These are phyloP conservation scores for Phaeoacremonium minimum DNA, from an alignment of 2,329 filamentous ascomycete species.

Conservation along the genomic window DNA sequence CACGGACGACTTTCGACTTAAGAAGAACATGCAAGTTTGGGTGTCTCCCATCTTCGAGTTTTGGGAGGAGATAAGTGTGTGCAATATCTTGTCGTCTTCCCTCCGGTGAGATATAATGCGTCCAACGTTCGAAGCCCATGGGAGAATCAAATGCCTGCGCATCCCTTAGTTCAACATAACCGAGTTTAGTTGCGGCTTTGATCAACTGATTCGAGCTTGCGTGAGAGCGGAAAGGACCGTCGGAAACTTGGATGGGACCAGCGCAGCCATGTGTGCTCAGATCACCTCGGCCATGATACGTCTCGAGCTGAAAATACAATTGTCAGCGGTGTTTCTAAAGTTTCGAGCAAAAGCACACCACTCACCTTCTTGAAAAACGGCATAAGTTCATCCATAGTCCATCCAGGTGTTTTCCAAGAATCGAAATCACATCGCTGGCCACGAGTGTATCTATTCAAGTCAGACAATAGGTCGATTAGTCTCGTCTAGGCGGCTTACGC, in stretches of 20 bases:
- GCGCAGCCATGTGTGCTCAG: constrained; percentile 38
- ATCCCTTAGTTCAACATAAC: constrained; percentile 41
- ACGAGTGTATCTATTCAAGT: too few relatives aligned
- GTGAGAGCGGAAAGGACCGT: constrained; percentile 34
- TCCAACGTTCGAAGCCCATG: constrained; percentile 17
- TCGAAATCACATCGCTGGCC: constrained; percentile 24
- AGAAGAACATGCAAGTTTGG: constrained; percentile 51
- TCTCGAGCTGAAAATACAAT: constrained; percentile 34
- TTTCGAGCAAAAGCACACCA: background rate
- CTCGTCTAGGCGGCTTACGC: too few relatives aligned
- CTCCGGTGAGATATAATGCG: constrained; percentile 22
- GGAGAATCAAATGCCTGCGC: constrained; percentile 36
- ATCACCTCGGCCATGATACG: constrained; percentile 36
- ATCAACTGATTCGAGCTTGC: constrained; percentile 38
- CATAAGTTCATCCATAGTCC: constrained; percentile 29
- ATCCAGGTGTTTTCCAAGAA: constrained; percentile 17
- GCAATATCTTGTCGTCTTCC: constrained; percentile 50
- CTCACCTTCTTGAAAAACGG: constrained; percentile 47
- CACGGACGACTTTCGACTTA: constrained; percentile 43
- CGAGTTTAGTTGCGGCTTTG: constrained; percentile 35
- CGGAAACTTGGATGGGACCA: constrained; percentile 44
- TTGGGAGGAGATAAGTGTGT: constrained; percentile 44
- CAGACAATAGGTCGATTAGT: too few relatives aligned
- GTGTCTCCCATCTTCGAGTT: constrained; percentile 38
- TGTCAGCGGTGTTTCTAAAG: too few relatives aligned